These are phyloP conservation scores for Cetraspora pellucida DNA, from an alignment of 192 early-diverging fungal species.

Conservation along the genomic window DNA sequence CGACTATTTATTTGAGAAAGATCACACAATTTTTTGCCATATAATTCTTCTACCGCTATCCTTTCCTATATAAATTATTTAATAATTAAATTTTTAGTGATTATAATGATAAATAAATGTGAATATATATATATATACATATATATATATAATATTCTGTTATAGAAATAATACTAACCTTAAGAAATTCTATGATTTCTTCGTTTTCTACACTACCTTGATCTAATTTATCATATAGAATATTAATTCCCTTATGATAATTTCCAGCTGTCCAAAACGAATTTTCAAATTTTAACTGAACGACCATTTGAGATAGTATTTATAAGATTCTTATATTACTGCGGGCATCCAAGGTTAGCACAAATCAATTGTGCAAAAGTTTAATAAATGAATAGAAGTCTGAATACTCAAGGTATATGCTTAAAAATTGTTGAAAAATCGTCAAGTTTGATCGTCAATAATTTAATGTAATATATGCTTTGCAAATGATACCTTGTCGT, in stretches of 20 bases:
- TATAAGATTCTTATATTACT: too few species aligned
- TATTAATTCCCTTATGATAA: constrained; percentile 48
- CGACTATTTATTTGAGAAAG: constrained; percentile 32
- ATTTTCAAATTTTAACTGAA: constrained; percentile 19
- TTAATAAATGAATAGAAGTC: too few species aligned
- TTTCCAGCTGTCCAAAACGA: constrained; percentile 35
- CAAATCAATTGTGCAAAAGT: too few species aligned
- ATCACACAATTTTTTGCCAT: constrained; percentile 37
- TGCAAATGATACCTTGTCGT: too few species aligned
- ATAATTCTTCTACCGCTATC: constrained; percentile 19
- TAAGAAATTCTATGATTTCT: constrained; percentile 55
- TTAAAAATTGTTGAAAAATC: too few species aligned
- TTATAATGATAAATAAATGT: constrained; percentile 33
- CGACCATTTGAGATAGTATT: neutral
- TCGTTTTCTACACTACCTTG: constrained; percentile 60
- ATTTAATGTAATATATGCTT: too few species aligned
- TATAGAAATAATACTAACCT: constrained; percentile 53
- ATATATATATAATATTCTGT: constrained; percentile 44
- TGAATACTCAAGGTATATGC: too few species aligned
- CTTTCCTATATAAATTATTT: constrained; percentile 10
- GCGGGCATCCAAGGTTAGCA: too few species aligned
- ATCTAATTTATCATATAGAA: constrained; percentile 55
- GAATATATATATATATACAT: constrained; percentile 40
- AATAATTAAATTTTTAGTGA: too few species aligned
- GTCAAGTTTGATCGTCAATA: too few species aligned